These are phyloP conservation scores for Pterula multifida DNA, from an alignment of 1,284 basidiomycete genomes.

Conservation along the genomic window DNA sequence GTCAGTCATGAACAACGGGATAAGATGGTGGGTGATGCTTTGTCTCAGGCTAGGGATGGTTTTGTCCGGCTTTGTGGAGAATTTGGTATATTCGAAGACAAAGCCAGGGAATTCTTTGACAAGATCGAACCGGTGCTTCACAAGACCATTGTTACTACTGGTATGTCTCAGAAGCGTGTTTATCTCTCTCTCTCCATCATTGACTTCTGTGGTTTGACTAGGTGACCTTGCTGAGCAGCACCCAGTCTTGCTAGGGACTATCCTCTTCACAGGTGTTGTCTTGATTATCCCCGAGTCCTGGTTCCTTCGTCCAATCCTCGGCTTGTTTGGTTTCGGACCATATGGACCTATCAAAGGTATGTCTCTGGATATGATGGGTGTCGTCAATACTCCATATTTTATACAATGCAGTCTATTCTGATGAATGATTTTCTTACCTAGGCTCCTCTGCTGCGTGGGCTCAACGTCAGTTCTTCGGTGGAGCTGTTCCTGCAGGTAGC, in stretches of 20 bases:
- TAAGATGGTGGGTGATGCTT: slow-evolving; percentile 5
- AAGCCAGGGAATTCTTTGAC: slow-evolving; percentile 3
- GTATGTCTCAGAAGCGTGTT: too few species aligned
- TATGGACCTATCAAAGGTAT: slow-evolving; percentile 17
- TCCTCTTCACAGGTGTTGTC: slow-evolving; percentile 9
- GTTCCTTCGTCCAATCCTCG: slow-evolving; percentile 14
- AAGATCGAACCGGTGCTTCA: slow-evolving; percentile 1
- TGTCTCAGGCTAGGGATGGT: slow-evolving; percentile 8
- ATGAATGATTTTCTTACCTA: slow-evolving; percentile 4
- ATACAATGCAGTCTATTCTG: not conserved
- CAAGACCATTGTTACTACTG: not conserved
- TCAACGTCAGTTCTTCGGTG: slow-evolving; percentile 16
- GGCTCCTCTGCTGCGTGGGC: slow-evolving; percentile 16
- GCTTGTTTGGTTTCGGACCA: slow-evolving; percentile 16
- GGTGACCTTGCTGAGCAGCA: slow-evolving; percentile 19
- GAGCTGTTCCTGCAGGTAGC: slow-evolving; percentile 11
- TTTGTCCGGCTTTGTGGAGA: slow-evolving; percentile 7
- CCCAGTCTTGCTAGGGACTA: slow-evolving; percentile 11
- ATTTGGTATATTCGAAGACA: slow-evolving; percentile 11
- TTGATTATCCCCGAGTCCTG: slow-evolving; percentile 13
- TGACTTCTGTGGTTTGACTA: slow-evolving; percentile 5
- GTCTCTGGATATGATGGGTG: not conserved
- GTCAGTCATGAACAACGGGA: slow-evolving; percentile 12
- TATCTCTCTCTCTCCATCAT: not conserved
- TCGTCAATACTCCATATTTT: not conserved